Evolutionary conservation across 129 eudicot genomes (phyloP).

Genomic region (Ambrosia trifida): DNA sequence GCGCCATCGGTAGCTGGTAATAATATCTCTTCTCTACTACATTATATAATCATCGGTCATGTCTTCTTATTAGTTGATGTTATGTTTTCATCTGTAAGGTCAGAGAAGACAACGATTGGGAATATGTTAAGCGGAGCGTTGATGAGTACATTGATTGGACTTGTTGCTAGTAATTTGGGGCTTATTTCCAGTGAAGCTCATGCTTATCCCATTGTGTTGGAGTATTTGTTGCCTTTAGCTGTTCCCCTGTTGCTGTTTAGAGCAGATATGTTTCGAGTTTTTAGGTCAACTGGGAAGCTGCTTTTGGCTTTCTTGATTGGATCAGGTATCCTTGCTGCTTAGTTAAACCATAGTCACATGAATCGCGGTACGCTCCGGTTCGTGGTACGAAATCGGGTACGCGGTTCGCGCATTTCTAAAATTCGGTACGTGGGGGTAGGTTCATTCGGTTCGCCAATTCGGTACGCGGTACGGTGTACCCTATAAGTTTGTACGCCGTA

Average conservation of each 20-base stretch:
- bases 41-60: no score
- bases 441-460: no score
- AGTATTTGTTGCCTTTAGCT: conserved; percentile 68
- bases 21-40: no score
- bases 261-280: conserved; percentile 71
- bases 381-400: no score
- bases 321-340: conserved; percentile 54
- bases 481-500: no score
- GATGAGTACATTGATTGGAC: conserved; percentile 72
- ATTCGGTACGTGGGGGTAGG: no score
- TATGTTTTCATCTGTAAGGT: conserved; percentile 42
- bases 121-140: conserved; percentile 76
- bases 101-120: conserved; percentile 85
- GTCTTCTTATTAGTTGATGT: background rate
- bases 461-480: no score
- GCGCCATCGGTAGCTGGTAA: conserved; percentile 87
- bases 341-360: no score
- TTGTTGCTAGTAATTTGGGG: conserved; percentile 81
- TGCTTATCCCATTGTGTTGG: conserved; percentile 62
- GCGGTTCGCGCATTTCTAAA: no score
- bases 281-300: conserved; percentile 69
- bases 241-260: conserved; percentile 78
- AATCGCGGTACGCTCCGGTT: no score
- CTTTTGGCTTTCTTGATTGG: conserved; percentile 89
- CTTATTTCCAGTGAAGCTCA: conserved; percentile 65